Evolutionary conservation across 2,329 filamentous ascomycete species (phyloP), one percentile per base, ranked within the genome.

Genomic region (Diaporthe velutina): DNA sequence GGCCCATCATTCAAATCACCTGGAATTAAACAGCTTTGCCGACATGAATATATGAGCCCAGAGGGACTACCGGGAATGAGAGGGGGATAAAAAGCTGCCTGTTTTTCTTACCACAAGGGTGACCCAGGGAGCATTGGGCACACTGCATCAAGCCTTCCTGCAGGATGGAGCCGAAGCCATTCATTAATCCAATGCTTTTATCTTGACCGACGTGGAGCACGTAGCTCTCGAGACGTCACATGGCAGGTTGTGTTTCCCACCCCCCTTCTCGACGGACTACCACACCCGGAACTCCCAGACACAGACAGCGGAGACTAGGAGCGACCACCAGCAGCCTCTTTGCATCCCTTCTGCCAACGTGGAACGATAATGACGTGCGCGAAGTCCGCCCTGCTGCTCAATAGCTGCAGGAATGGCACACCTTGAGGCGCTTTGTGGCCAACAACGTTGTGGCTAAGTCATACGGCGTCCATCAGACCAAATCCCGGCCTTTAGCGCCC

Each of bases 131-230:
- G 22, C 28, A 28, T 28, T 54, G 64, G 64, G 64, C 64, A 68
- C 64, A 54, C 64, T 50, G 64, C 64, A 12, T 68, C 48, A 54
- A 54, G 64, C 48, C 64, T 68, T 68, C 64, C 64, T 54, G 64
- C 64, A 68, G 64, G 64, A 54, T 40, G 64, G 2, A 68, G 64
- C 48, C 64, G 45, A 54, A 25, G 45, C 12, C 33, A 19, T 40
- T 45, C 15, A 54, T 38, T 12, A 22, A 33, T 10, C 38, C 35
- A 52, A n/a, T 40, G n/a, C 22, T 54, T 54, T 68, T 40, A 50
- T 64, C 61, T 50, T 67, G 64, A 68, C 48, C 64, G 64, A 45
- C 64, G 64, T 68, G 64, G 45, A 54, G n/a, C 33, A 54, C 15
- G 33, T 40, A 54, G 33, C 48, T 33, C 64, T 33, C n/a, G 64